Evolutionary conservation across 108 stramenopile genomes (phyloP), one percentile per base, ranked within the genome.

Genomic region (Nitzschia palea): DNA sequence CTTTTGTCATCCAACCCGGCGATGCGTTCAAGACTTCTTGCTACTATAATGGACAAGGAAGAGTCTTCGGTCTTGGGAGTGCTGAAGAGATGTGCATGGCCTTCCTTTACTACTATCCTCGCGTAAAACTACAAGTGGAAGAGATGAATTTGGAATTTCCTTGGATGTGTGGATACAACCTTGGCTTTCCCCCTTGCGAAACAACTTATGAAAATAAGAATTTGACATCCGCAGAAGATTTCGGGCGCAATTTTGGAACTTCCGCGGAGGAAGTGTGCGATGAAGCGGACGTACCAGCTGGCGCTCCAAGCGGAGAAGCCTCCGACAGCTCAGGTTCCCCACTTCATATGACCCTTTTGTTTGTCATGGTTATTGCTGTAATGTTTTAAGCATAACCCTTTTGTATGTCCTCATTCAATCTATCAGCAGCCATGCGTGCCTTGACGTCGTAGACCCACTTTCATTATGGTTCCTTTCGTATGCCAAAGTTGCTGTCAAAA

Each of bases 1-100:
- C 75, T 6, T 87, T 68, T 45, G 44, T 35, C 15, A 34, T 87
- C 22, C 17, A 63, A 31, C 74, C 80, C 2, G 86, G 86, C 34
- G 86, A 87, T 55, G 42, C 42, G 0, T 82, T 82, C 52, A 55
- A 57, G 14, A 80, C 79, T n/a, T 54, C 71, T 15, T 87, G 86
- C 60, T 72, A 63, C 44, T 87, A 79, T 64, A 62, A 79, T 18
- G 62, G 44, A 29, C 31, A 36, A 1, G 42, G 30, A 4, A 17
- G 43, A 29, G 45, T 22, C 14, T 86, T 82, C 67, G 80, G 78
- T 44, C 18, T 70, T 8, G 62, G 56, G 0, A 68, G 70, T 3
- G 23, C 47, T n/a, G 77, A 87, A n/a, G 86, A 87, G 65, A 87
- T 87, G 86, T 87, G 86, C 55, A 73, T 82, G 17, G 55, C 68